Evolutionary conservation across 306 rosid genomes (phyloP).

Genomic region (Begonia peltatifolia): DNA sequence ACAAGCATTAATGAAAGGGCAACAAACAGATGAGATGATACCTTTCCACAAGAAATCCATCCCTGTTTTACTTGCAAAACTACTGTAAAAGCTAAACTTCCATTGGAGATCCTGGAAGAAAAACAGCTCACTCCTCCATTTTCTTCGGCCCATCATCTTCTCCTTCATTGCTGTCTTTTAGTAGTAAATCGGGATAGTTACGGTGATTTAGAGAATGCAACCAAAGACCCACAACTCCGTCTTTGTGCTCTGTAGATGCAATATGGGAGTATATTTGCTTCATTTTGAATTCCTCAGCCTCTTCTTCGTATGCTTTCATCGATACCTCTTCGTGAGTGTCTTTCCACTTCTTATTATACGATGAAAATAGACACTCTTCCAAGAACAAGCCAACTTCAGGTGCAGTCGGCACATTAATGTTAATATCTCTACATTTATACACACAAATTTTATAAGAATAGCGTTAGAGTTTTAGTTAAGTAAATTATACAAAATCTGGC

Average conservation of each 20-base stretch:
- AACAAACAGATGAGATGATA: too few relatives aligned
- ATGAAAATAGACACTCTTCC: conserved; percentile 77
- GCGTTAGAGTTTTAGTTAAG: neutral
- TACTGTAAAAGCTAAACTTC: too few relatives aligned
- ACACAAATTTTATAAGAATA: conserved; percentile 4
- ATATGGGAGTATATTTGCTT: conserved; percentile 73
- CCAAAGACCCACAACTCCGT: conserved; percentile 80
- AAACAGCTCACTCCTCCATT: conserved; percentile 14
- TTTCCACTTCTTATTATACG: conserved; percentile 90
- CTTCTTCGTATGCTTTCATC: conserved; percentile 57
- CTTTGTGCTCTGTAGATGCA: conserved; percentile 61
- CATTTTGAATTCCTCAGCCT: conserved; percentile 73
- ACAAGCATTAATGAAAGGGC: too few relatives aligned
- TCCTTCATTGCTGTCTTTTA: conserved; percentile 9
- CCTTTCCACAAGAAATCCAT: too few relatives aligned
- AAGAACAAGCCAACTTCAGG: conserved; percentile 93
- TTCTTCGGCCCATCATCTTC: conserved; percentile 12
- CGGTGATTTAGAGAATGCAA: conserved; percentile 87
- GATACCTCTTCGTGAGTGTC: conserved; percentile 81
- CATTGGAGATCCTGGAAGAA: conserved; percentile 4
- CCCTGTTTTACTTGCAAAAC: too few relatives aligned
- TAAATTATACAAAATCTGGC: conserved; percentile 5
- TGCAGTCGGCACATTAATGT: conserved; percentile 80
- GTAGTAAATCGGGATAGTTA: conserved; percentile 59
- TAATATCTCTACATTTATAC: conserved; percentile 41